phyloP scores from a whole-genome alignment of 352 stramenopile species.

The Globisporangium sylvaticum region DNA sequence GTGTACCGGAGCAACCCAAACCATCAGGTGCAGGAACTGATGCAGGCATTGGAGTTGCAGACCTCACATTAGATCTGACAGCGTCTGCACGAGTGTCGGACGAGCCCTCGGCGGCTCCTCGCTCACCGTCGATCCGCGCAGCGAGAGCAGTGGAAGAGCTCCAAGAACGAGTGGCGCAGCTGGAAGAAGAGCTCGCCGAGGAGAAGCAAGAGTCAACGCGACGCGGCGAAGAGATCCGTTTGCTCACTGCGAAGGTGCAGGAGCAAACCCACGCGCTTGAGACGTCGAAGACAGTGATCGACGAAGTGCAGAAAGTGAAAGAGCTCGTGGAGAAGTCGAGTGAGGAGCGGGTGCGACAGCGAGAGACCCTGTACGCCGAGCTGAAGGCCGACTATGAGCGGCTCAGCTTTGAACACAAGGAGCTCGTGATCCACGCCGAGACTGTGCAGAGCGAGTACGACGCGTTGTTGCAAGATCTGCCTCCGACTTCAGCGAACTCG shows the following conservation, averaged over 20 bases:
- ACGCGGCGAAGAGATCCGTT: constrained; percentile 69
- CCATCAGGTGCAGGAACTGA: background rate
- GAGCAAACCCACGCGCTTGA: constrained; percentile 60
- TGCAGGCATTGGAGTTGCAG: constrained; percentile 8
- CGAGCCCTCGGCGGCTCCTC: constrained; percentile 4
- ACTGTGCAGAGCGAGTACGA: constrained; percentile 75
- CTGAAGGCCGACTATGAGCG: constrained; percentile 65
- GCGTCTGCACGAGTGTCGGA: constrained; percentile 5
- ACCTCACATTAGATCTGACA: constrained; percentile 28
- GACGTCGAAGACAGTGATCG: constrained; percentile 48
- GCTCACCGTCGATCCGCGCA: constrained; percentile 48
- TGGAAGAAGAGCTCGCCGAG: constrained; percentile 78
- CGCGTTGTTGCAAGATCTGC: constrained; percentile 50
- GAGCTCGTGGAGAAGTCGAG: constrained; percentile 55
- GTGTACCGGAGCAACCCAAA: background rate
- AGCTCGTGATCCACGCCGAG: constrained; percentile 74
- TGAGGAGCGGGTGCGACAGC: constrained; percentile 67
- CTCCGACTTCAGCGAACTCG: constrained; percentile 25
- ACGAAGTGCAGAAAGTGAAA: constrained; percentile 69
- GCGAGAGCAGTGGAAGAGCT: constrained; percentile 61
- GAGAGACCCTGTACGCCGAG: constrained; percentile 49
- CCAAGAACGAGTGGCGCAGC: constrained; percentile 57
- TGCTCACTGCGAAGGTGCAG: constrained; percentile 58
- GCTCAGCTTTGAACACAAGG: constrained; percentile 81
- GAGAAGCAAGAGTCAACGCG: constrained; percentile 77